Percentiles rank a stretch among this genome's conserved stretches.
phyloP scores from a whole-genome alignment of 108 stramenopile species.

The Cyclostephanos invisitatus region DNA sequence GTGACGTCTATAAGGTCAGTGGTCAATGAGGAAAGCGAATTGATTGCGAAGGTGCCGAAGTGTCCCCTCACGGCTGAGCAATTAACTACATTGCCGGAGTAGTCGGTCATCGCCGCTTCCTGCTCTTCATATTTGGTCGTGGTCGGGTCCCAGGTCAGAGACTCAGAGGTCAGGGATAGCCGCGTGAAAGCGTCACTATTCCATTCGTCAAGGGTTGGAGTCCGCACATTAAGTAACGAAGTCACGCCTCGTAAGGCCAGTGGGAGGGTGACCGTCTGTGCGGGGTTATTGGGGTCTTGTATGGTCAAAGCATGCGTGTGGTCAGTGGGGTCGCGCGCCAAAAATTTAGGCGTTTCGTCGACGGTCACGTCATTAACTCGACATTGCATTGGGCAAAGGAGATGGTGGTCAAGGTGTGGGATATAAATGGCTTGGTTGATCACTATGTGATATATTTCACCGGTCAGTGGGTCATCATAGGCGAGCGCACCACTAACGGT shows the following conservation, averaged over 20 bases:
- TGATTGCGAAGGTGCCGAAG: background rate
- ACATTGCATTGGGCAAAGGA: constrained; percentile 34
- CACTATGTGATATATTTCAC: background rate
- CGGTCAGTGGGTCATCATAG: background rate
- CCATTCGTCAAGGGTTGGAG: background rate
- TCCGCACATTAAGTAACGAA: background rate
- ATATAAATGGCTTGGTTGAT: constrained; percentile 19
- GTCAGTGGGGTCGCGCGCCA: constrained; percentile 7
- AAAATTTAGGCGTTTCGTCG: constrained; percentile 21
- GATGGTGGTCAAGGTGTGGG: constrained; percentile 16
- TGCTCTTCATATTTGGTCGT: background rate
- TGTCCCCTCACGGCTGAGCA: background rate
- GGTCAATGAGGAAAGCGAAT: background rate
- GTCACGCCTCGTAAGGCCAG: background rate
- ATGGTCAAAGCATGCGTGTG: constrained; percentile 9
- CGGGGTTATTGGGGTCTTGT: background rate
- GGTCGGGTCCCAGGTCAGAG: constrained; percentile 11
- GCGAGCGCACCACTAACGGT: background rate
- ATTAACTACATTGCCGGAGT: background rate
- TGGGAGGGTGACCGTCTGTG: background rate
- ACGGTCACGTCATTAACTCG: constrained; percentile 21
- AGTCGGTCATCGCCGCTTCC: constrained; percentile 6
- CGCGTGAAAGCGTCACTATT: no score
- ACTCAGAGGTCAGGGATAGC: constrained; percentile 3
- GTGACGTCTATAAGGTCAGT: background rate